Evolutionary conservation across 2,329 filamentous ascomycete species (phyloP).

Genomic region (Apiospora aurea): DNA sequence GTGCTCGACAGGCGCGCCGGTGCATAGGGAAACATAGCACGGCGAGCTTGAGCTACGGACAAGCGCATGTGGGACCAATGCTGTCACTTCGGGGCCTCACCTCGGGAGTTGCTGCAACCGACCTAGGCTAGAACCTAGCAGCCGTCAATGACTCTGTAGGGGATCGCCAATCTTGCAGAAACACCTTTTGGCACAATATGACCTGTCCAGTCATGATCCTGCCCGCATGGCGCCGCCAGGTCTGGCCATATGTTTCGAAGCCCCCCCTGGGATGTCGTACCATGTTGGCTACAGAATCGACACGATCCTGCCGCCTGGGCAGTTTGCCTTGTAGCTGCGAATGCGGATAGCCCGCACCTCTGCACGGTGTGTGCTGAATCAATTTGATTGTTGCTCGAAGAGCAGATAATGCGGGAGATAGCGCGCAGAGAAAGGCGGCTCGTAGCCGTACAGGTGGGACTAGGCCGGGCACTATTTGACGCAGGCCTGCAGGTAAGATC

Average conservation of each 20-base stretch:
- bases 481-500: slow-evolving; percentile 5
- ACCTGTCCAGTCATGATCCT: slow-evolving; percentile 9
- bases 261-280: not conserved
- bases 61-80: slow-evolving; percentile 3
- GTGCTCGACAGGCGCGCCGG: not conserved
- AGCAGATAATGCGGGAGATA: slow-evolving; percentile 18
- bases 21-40: not conserved
- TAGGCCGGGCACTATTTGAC: slow-evolving; percentile 15
- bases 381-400: not conserved
- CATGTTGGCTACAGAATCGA: not conserved
- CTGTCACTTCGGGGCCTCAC: not conserved
- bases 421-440: slow-evolving; percentile 5
- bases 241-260: slow-evolving; percentile 8
- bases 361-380: slow-evolving; percentile 5
- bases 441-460: slow-evolving; percentile 19
- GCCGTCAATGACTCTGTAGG: not conserved
- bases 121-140: not conserved
- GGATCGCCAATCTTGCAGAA: slow-evolving; percentile 17
- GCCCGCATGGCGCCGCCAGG: slow-evolving; percentile 4
- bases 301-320: not conserved
- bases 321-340: not conserved
- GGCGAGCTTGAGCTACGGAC: not conserved
- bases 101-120: slow-evolving; percentile 12
- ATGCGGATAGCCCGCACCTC: not conserved
- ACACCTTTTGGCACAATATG: slow-evolving; percentile 14